phyloP scores from a whole-genome alignment of 495 filamentous ascomycete genomes.

The Xylaria intraflava region DNA sequence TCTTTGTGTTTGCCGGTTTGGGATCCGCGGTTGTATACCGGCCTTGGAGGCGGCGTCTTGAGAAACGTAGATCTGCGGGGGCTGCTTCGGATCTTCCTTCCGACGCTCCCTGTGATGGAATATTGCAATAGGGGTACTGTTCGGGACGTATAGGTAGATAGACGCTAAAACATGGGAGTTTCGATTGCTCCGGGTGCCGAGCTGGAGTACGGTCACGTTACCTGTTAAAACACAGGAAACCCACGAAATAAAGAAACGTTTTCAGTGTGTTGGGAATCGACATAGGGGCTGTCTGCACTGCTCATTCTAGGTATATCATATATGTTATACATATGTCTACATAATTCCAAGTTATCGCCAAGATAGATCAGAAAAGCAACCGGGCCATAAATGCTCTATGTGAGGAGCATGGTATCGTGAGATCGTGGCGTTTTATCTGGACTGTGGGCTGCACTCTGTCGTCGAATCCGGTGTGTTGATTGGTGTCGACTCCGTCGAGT shows the following conservation, averaged over 20 bases:
- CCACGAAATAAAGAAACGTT: too few relatives aligned
- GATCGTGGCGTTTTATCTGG: background rate
- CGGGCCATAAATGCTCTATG: background rate
- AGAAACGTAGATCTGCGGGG: constrained; percentile 15
- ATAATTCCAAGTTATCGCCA: background rate
- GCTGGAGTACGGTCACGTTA: too few relatives aligned
- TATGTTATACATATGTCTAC: too few relatives aligned
- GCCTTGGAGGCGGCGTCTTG: constrained; percentile 60
- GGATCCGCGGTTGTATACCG: constrained; percentile 65
- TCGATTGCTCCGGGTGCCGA: too few relatives aligned
- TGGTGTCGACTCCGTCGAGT: constrained; percentile 15
- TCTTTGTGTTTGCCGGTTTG: constrained; percentile 70
- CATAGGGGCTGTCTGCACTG: too few relatives aligned
- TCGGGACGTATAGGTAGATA: too few relatives aligned
- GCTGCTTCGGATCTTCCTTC: constrained; percentile 12
- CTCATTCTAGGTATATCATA: too few relatives aligned
- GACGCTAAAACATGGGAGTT: too few relatives aligned
- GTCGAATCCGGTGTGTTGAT: constrained; percentile 22
- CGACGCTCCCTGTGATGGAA: constrained; percentile 14
- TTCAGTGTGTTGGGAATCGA: too few relatives aligned
- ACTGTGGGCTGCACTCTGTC: constrained; percentile 20
- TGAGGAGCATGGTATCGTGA: constrained; percentile 4
- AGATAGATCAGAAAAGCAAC: background rate
- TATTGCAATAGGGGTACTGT: too few relatives aligned
- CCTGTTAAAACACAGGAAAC: too few relatives aligned